Percentiles rank a stretch among this genome's conserved stretches.
These are phyloP conservation scores for Melastoma malabathricum DNA, from an alignment of 345 rosid genomes.

Conservation along the genomic window DNA sequence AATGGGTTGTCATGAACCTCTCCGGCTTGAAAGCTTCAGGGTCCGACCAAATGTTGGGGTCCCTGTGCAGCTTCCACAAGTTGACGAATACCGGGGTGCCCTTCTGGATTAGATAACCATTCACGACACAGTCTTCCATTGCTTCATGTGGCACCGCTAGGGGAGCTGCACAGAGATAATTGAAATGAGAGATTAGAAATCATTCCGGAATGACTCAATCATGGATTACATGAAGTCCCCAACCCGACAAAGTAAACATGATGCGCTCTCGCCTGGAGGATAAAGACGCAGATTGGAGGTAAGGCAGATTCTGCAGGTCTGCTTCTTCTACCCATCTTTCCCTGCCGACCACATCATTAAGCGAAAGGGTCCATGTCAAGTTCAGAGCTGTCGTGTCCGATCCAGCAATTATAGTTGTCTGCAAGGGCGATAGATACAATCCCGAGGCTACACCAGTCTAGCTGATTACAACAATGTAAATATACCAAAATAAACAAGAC, in stretches of 20 bases:
- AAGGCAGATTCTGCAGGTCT: slow-evolving; percentile 28
- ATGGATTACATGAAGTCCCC: not conserved
- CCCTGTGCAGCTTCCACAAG: slow-evolving; percentile 28
- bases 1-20: slow-evolving; percentile 12
- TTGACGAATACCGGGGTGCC: slow-evolving; percentile 23
- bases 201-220: not conserved
- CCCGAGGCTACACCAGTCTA: no score
- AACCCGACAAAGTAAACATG: not conserved
- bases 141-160: slow-evolving; percentile 26
- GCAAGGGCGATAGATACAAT: not conserved
- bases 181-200: not conserved
- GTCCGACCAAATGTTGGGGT: slow-evolving; percentile 22
- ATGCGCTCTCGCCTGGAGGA: slow-evolving; percentile 20
- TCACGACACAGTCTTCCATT: slow-evolving; percentile 14
- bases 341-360: slow-evolving; percentile 26
- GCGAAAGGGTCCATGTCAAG: slow-evolving; percentile 4
- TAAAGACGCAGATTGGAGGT: slow-evolving; percentile 40
- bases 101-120: slow-evolving; percentile 14
- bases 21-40: slow-evolving; percentile 15
- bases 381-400: slow-evolving; percentile 4
- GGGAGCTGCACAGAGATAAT: slow-evolving; percentile 8
- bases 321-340: slow-evolving; percentile 40
- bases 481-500: no score
- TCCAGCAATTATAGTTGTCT: slow-evolving; percentile 17
- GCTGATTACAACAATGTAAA: no score